Percentiles rank a stretch among this genome's conserved stretches.
These are phyloP conservation scores for Acanthamoeba castellanii DNA, from an alignment of 208 protist genomes.

Conservation along the genomic window DNA sequence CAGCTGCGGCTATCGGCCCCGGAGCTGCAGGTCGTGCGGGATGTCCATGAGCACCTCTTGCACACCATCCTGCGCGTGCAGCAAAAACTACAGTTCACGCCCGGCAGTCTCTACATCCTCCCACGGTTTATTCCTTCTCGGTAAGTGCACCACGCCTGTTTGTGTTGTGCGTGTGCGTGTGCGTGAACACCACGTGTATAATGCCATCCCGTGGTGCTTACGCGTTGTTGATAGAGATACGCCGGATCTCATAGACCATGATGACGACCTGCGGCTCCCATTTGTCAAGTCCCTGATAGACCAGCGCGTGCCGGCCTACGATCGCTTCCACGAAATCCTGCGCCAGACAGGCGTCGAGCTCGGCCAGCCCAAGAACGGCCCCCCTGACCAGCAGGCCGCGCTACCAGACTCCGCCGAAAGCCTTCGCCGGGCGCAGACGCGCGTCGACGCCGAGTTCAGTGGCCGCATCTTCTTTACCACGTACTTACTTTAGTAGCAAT, in stretches of 20 bases:
- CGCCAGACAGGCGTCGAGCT: not conserved
- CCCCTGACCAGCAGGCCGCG: not conserved
- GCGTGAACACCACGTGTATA: not conserved
- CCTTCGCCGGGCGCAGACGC: not conserved
- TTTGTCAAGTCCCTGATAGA: conserved; percentile 3
- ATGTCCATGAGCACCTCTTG: not conserved
- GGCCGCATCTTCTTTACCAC: conserved; percentile 9
- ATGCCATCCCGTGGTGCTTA: no score
- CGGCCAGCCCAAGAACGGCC: not conserved
- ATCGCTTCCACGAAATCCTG: not conserved
- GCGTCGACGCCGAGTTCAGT: not conserved
- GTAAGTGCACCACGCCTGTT: not conserved
- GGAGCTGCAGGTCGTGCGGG: not conserved
- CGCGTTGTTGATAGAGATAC: not conserved
- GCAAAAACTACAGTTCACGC: not conserved
- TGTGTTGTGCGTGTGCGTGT: not conserved
- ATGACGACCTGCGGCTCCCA: not conserved
- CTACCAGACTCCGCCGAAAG: not conserved
- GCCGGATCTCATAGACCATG: not conserved
- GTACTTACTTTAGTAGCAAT: not conserved
- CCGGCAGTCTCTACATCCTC: not conserved
- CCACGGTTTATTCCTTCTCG: not conserved
- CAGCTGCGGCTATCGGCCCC: not conserved
- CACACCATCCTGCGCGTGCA: not conserved
- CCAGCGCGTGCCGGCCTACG: not conserved